Evolutionary conservation across 2,329 filamentous ascomycete species (phyloP), one percentile per base, ranked within the genome.

Genomic region (Calcarisporium arbuscula): DNA sequence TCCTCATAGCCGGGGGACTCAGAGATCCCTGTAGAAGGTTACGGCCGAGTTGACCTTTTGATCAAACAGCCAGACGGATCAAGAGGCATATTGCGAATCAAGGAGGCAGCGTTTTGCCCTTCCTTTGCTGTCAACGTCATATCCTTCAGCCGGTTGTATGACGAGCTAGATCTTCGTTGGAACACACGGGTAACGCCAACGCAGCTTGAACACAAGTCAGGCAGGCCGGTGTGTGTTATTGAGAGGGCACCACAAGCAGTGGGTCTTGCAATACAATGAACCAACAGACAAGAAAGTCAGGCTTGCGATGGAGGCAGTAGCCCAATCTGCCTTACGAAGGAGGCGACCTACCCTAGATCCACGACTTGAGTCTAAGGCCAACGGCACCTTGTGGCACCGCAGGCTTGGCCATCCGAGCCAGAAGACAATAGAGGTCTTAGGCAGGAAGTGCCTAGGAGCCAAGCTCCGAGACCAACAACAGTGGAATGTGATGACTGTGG

Each of bases 401-500:
- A n/a, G n/a, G n/a, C n/a, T n/a, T n/a, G n/a, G n/a, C n/a, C n/a
- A n/a, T n/a, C n/a, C n/a, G n/a, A n/a, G n/a, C n/a, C n/a, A n/a
- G n/a, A n/a, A n/a, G n/a, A n/a, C n/a, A n/a, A n/a, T n/a, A n/a
- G n/a, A n/a, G n/a, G 8, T 14, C 8, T 15, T 28, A 28, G 27
- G 27, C 8, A 28, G 8, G 14, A 28, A 15, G 8, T 8, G 27
- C 14, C 14, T 28, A 8, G 25, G 25, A 18, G 32, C 17, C 6
- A 25, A 15, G 19, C 6, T 35, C 14, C 6, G 25, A 28, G 32
- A 4, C 16, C 17, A 19, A 35, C 7, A 9, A 35, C 32, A 7
- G 32, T 28, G 6, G 32, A 35, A 35, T 35, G 32, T 16, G 32
- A 35, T 15, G 12, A 28, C 18, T 35, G 32, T 28, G 32, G 23